These are phyloP conservation scores for Cutaneotrichosporon sp. DNA, from an alignment of 1,284 basidiomycete species.

Conservation along the genomic window DNA sequence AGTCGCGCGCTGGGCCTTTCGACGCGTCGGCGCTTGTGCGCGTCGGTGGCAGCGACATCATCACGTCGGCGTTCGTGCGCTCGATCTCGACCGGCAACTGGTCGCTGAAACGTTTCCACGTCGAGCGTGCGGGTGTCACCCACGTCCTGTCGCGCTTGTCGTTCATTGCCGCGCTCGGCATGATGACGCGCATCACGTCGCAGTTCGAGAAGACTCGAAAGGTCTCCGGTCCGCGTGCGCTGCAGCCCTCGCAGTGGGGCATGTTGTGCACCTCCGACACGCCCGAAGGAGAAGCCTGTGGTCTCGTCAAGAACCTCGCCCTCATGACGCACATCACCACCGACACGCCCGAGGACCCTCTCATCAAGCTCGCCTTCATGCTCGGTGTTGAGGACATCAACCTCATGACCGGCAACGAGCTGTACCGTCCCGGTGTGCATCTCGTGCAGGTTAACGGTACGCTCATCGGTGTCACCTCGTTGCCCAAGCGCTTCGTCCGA, in stretches of 20 bases:
- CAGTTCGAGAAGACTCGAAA: slow-evolving; percentile 99
- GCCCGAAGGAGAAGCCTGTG: slow-evolving; percentile 99
- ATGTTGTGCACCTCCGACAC: slow-evolving; percentile 99
- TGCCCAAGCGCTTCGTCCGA: slow-evolving; percentile 80
- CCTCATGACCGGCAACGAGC: slow-evolving; percentile 90
- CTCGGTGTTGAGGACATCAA: slow-evolving; percentile 97
- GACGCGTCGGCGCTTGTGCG: slow-evolving; percentile 74
- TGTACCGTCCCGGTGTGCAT: slow-evolving; percentile 88
- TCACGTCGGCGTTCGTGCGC: slow-evolving; percentile 94
- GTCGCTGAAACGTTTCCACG: slow-evolving; percentile 99
- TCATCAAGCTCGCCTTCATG: slow-evolving; percentile 86
- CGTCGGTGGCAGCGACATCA: slow-evolving; percentile 65
- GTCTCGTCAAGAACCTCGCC: slow-evolving; percentile 97
- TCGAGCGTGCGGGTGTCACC: slow-evolving; percentile 98
- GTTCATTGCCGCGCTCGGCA: slow-evolving; percentile 97
- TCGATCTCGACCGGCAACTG: slow-evolving; percentile 99
- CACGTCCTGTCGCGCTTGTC: slow-evolving; percentile 94
- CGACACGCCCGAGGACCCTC: slow-evolving; percentile 94
- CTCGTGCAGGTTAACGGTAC: slow-evolving; percentile 97
- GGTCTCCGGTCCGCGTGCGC: slow-evolving; percentile 93
- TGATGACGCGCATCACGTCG: slow-evolving; percentile 99
- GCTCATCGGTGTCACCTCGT: slow-evolving; percentile 89
- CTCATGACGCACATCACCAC: slow-evolving; percentile 99
- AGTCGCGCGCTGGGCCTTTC: slow-evolving; percentile 90
- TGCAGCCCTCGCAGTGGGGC: slow-evolving; percentile 99